Conservation (phyloP, 345 rosid genomes). For the Salix koriyanagi region DNA sequence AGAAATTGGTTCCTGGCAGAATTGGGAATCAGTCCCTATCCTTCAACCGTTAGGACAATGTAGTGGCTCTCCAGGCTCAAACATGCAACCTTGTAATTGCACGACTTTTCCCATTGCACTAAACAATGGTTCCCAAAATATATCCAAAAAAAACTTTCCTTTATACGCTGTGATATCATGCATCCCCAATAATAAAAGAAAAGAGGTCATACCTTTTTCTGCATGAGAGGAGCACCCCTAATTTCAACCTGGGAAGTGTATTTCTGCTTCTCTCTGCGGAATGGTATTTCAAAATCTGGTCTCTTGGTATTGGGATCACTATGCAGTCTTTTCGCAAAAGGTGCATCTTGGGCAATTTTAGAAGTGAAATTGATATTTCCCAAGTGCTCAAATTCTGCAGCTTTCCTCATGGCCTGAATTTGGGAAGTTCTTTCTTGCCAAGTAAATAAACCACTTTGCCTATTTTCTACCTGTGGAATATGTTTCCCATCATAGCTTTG, state of each 20-base stretch:
- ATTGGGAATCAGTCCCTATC: neutral
- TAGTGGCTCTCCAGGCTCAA: neutral
- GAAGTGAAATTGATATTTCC: constrained; percentile 33
- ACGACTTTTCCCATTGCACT: neutral
- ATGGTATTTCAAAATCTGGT: constrained; percentile 20
- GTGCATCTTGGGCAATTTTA: constrained; percentile 32
- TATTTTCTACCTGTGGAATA: constrained; percentile 28
- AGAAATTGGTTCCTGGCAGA: neutral
- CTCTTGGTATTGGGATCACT: constrained; percentile 31
- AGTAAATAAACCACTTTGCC: constrained; percentile 18
- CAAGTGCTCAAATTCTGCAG: constrained; percentile 28
- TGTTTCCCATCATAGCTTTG: constrained; percentile 31
- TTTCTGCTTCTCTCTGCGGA: constrained; percentile 35
- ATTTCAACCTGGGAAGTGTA: constrained; percentile 28
- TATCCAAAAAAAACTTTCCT: neutral
- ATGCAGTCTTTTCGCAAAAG: constrained; percentile 28
- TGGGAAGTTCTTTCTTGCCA: constrained; percentile 25
- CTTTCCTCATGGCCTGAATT: constrained; percentile 33
- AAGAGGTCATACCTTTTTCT: constrained; percentile 42
- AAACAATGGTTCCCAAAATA: neutral
- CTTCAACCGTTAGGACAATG: neutral
- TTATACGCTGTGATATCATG: neutral
- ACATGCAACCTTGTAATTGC: neutral
- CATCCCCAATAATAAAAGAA: neutral
- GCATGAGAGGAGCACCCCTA: constrained; percentile 30